These are phyloP conservation scores for Taxawa tesnikishii DNA, from an alignment of 2,329 filamentous ascomycete species.

Conservation along the genomic window DNA sequence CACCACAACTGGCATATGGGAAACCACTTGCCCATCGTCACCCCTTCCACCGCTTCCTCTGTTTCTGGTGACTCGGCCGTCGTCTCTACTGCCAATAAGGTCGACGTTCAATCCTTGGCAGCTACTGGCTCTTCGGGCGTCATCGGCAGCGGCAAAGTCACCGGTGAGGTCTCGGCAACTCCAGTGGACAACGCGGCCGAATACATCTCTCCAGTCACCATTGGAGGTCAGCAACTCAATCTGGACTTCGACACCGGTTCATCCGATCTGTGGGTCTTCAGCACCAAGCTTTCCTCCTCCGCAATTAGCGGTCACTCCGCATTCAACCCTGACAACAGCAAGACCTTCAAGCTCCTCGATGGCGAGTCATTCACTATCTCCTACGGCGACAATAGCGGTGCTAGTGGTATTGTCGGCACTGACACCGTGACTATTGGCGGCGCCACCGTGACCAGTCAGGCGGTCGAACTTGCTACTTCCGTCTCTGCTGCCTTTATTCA, in stretches of 20 bases:
- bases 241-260: constrained; percentile 69
- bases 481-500: constrained; percentile 47
- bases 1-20: neutral
- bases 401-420: constrained; percentile 52
- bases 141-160: constrained; percentile 8
- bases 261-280: constrained; percentile 65
- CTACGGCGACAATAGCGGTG: constrained; percentile 58
- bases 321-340: constrained; percentile 42
- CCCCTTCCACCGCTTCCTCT: neutral
- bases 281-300: constrained; percentile 39
- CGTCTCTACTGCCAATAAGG: neutral
- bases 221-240: constrained; percentile 56
- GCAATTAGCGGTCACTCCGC: constrained; percentile 40
- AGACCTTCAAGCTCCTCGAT: constrained; percentile 34
- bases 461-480: constrained; percentile 52
- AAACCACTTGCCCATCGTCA: no score
- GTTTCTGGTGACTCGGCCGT: no score
- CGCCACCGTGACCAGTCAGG: constrained; percentile 46
- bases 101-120: neutral
- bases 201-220: constrained; percentile 56
- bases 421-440: constrained; percentile 58
- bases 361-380: constrained; percentile 48
- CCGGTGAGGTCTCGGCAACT: constrained; percentile 50
- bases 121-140: constrained; percentile 1
- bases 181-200: constrained; percentile 54